phyloP scores from a whole-genome alignment of 2,329 filamentous ascomycete species.

The Exophiala spinifera region DNA sequence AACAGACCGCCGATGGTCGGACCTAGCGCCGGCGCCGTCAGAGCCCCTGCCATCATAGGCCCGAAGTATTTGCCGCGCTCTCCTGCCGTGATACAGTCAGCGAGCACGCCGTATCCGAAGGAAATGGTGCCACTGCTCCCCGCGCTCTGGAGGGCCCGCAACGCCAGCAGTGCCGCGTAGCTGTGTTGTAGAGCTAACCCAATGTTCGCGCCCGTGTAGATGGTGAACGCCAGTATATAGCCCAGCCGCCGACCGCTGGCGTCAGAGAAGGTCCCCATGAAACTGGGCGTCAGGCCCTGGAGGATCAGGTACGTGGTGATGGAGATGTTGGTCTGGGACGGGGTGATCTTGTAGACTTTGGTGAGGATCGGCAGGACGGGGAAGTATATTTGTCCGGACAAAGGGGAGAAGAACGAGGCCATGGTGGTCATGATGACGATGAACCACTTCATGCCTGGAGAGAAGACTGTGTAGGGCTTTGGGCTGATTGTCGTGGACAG shows the following conservation, averaged over 20 bases:
- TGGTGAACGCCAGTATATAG: slow-evolving; percentile 46
- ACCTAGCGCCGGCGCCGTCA: slow-evolving; percentile 46
- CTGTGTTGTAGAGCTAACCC: slow-evolving; percentile 41
- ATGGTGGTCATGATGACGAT: slow-evolving; percentile 41
- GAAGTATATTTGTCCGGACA: slow-evolving; percentile 48
- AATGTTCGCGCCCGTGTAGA: slow-evolving; percentile 45
- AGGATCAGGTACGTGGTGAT: slow-evolving; percentile 48
- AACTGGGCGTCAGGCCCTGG: slow-evolving; percentile 53
- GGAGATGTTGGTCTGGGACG: too few relatives aligned
- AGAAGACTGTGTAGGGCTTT: too few relatives aligned
- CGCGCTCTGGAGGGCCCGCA: slow-evolving; percentile 38
- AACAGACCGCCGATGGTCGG: slow-evolving; percentile 43
- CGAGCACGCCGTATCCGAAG: slow-evolving; percentile 39
- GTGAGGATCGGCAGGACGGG: slow-evolving; percentile 43
- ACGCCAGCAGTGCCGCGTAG: slow-evolving; percentile 38
- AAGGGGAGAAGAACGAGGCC: slow-evolving; percentile 43
- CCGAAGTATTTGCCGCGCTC: slow-evolving; percentile 44
- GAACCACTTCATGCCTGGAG: slow-evolving; percentile 34
- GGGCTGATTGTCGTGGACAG: too few relatives aligned
- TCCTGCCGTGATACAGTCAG: slow-evolving; percentile 38
- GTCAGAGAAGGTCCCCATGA: slow-evolving; percentile 52
- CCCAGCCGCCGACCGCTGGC: slow-evolving; percentile 50
- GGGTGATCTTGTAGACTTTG: slow-evolving; percentile 37
- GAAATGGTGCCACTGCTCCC: slow-evolving; percentile 41
- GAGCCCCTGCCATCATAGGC: slow-evolving; percentile 34